Evolutionary conservation across 2,329 filamentous ascomycete species (phyloP).

Genomic region (Colletotrichum spaethianum): DNA sequence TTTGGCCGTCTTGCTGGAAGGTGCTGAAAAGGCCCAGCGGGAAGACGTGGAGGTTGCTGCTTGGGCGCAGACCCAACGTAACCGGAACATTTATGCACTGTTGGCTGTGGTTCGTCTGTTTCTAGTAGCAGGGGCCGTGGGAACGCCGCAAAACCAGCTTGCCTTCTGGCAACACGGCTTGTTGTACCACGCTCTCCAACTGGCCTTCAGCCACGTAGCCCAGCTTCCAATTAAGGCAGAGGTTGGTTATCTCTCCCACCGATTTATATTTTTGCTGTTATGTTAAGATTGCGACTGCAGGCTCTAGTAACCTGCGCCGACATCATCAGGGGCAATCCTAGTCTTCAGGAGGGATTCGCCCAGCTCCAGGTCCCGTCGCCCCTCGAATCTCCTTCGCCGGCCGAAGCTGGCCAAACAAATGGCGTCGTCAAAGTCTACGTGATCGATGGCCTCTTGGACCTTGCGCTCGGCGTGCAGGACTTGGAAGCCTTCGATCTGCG

Average conservation of each 20-base stretch:
- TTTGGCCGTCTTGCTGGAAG: conserved; percentile 77
- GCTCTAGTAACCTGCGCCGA: conserved; percentile 89
- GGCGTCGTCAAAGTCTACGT: conserved; percentile 82
- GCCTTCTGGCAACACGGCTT: conserved; percentile 89
- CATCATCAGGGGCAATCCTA: conserved; percentile 84
- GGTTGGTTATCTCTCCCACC: conserved; percentile 59
- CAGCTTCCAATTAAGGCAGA: conserved; percentile 86
- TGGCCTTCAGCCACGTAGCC: conserved; percentile 83
- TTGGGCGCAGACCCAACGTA: conserved; percentile 83
- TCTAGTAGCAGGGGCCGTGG: conserved; percentile 82
- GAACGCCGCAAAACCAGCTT: conserved; percentile 86
- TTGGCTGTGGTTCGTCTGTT: conserved; percentile 90
- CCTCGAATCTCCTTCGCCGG: conserved; percentile 58
- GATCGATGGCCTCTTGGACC: conserved; percentile 91
- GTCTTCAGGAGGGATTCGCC: conserved; percentile 90
- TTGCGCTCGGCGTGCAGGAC: conserved; percentile 79
- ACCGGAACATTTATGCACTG: conserved; percentile 93
- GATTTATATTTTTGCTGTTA: conserved; percentile 1
- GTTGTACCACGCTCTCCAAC: conserved; percentile 82
- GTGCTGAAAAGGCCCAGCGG: conserved; percentile 67
- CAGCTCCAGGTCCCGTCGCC: conserved; percentile 83
- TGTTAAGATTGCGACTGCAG: conserved; percentile 54
- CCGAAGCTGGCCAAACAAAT: conserved; percentile 59
- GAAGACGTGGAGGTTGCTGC: conserved; percentile 74
- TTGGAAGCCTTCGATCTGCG: conserved; percentile 83